A percentile compares a stretch with the other conserved stretches of the same genome.
phyloP scores from a whole-genome alignment of 768 basidiomycete species.

The Tylopilus sp. region DNA sequence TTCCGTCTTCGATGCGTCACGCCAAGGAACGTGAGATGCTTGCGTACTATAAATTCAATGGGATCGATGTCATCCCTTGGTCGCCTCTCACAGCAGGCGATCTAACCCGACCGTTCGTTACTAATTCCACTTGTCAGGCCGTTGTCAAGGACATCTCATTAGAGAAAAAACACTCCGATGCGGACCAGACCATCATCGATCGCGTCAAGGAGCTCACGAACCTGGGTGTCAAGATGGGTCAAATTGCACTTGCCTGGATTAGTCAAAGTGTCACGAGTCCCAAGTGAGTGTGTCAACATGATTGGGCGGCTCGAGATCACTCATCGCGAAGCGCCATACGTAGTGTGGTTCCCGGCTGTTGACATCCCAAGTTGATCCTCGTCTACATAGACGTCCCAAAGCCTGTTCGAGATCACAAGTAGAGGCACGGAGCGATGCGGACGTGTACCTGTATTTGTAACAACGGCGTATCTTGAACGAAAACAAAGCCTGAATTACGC shows the following conservation, averaged over 20 bases:
- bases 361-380: background rate
- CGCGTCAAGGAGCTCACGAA: constrained; percentile 36
- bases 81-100: constrained; percentile 39
- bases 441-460: constrained; percentile 6
- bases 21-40: constrained; percentile 46
- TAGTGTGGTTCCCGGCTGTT: too few relatives aligned
- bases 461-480: background rate
- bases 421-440: background rate
- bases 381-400: constrained; percentile 18
- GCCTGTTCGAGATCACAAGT: constrained; percentile 18
- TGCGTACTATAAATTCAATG: constrained; percentile 43
- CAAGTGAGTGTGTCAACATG: constrained; percentile 40
- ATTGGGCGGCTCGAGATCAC: constrained; percentile 30
- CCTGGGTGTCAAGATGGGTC: constrained; percentile 40
- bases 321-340: constrained; percentile 32
- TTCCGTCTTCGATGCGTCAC: background rate
- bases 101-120: constrained; percentile 36
- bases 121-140: constrained; percentile 20
- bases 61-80: constrained; percentile 54
- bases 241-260: constrained; percentile 44
- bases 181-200: constrained; percentile 29
- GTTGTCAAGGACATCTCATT: constrained; percentile 17
- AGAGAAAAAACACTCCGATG: constrained; percentile 25
- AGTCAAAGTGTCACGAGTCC: constrained; percentile 40
- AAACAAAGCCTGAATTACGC: constrained; percentile 8